A percentile compares a stretch with the other conserved stretches of the same genome.
Conservation (phyloP, 2,329 filamentous ascomycete species). For the Colletotrichum abscissum region DNA sequence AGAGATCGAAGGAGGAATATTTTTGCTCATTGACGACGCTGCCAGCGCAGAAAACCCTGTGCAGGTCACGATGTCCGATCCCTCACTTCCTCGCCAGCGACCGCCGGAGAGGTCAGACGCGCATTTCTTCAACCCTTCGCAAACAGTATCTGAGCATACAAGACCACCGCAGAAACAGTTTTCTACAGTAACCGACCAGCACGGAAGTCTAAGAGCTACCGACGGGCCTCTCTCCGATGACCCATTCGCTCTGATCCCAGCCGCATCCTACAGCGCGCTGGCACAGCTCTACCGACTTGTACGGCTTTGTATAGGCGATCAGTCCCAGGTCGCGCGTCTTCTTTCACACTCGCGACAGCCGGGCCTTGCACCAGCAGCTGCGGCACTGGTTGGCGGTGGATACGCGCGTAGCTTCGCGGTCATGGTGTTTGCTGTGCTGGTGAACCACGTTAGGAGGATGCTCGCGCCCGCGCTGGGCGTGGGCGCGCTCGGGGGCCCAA, state of each 20-base stretch:
- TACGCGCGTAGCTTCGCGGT: slow-evolving; percentile 38
- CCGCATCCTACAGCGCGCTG: not conserved
- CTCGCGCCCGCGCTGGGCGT: slow-evolving; percentile 44
- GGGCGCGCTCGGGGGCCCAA: slow-evolving; percentile 44
- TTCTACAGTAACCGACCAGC: not conserved
- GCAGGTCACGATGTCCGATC: not conserved
- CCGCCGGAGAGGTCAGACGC: not conserved
- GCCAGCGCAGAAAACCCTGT: not conserved
- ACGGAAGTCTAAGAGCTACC: rapidly evolving
- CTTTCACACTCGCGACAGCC: not conserved
- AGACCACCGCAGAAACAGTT: not conserved
- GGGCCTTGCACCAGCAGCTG: not conserved
- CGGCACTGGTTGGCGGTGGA: not conserved
- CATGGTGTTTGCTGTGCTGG: slow-evolving; percentile 48
- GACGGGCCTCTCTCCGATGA: not conserved
- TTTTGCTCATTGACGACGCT: not conserved
- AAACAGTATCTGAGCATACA: not conserved
- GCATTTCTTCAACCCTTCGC: not conserved
- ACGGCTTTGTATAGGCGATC: not conserved
- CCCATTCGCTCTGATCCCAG: not conserved
- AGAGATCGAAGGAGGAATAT: not conserved
- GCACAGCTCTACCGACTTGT: not conserved
- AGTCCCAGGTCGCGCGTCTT: not conserved
- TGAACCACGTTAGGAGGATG: slow-evolving; percentile 52
- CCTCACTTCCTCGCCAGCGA: not conserved